phyloP scores from a whole-genome alignment of 1,139 yeast species.

The Magnusiomyces suaveolens region DNA sequence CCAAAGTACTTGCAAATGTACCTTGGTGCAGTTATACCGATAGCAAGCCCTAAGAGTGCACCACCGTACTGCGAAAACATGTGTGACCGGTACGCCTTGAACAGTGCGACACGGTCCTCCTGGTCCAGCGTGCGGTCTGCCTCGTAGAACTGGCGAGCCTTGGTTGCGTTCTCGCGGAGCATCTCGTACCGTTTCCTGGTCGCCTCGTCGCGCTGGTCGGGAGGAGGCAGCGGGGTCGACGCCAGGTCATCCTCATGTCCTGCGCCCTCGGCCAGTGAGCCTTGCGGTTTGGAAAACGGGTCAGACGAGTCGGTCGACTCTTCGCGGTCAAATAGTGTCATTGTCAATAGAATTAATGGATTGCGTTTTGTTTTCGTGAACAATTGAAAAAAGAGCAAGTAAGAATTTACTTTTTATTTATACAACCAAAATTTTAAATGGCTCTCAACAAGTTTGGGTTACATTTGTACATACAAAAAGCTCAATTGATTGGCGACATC shows the following conservation, averaged over 20 bases:
- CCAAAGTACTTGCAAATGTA: conserved; percentile 7
- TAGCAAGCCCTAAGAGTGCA: conserved; percentile 8
- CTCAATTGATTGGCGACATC: no score
- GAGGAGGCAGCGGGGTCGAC: conserved; percentile 11
- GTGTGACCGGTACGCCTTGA: conserved; percentile 10
- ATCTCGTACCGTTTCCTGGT: conserved; percentile 2
- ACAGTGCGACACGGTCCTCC: conserved; percentile 9
- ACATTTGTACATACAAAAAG: neutral
- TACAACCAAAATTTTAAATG: no score
- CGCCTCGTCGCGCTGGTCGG: conserved; percentile 4
- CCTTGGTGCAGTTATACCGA: conserved; percentile 10
- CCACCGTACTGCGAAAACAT: conserved; percentile 12
- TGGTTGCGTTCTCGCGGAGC: conserved; percentile 3
- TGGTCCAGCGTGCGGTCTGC: conserved; percentile 7
- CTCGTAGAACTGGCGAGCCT: conserved; percentile 12
- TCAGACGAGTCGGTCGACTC: neutral
- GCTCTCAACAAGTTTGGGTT: neutral
- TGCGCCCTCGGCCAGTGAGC: no score
- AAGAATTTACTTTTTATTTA: no score
- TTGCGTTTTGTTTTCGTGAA: neutral
- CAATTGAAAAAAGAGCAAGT: neutral
- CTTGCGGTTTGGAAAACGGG: neutral
- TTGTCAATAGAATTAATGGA: no score
- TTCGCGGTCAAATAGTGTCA: neutral
- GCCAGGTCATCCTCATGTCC: conserved; percentile 6